These are phyloP conservation scores for Styphnolobium japonicum DNA, from an alignment of 306 rosid genomes.

Conservation along the genomic window DNA sequence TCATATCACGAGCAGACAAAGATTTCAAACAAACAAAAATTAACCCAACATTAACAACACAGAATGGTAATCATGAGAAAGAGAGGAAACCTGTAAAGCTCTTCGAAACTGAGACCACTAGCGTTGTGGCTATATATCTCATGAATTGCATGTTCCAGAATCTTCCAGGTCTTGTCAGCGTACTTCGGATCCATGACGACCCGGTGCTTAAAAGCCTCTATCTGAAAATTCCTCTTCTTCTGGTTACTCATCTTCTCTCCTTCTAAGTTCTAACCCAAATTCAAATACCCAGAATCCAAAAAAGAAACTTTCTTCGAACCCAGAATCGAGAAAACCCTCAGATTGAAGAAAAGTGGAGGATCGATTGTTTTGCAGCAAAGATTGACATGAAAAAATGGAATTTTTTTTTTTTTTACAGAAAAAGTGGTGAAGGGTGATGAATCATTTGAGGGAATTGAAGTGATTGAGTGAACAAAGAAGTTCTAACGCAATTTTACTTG, in stretches of 20 bases:
- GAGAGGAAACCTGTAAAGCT: slow-evolving; percentile 71
- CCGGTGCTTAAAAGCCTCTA: slow-evolving; percentile 72
- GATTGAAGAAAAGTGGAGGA: background rate
- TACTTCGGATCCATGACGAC: slow-evolving; percentile 80
- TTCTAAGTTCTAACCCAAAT: background rate
- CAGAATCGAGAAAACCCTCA: slow-evolving; percentile 8
- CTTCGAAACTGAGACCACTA: slow-evolving; percentile 72
- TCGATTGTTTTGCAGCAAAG: background rate
- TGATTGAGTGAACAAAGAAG: background rate
- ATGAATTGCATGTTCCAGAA: slow-evolving; percentile 74
- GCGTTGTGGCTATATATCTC: slow-evolving; percentile 80
- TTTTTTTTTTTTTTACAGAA: background rate
- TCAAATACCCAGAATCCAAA: slow-evolving; percentile 1
- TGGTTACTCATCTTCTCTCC: slow-evolving; percentile 58
- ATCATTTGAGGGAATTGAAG: background rate
- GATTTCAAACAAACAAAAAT: background rate
- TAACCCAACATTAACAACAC: background rate
- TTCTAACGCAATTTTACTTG: background rate
- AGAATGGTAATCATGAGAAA: background rate
- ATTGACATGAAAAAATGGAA: background rate
- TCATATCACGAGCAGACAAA: background rate
- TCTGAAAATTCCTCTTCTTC: slow-evolving; percentile 78
- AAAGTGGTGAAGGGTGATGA: background rate
- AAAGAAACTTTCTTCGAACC: background rate
- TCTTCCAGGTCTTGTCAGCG: slow-evolving; percentile 76